These are phyloP conservation scores for Platanthera guangdongensis DNA, from an alignment of 106 monocot genomes.

Conservation along the genomic window DNA sequence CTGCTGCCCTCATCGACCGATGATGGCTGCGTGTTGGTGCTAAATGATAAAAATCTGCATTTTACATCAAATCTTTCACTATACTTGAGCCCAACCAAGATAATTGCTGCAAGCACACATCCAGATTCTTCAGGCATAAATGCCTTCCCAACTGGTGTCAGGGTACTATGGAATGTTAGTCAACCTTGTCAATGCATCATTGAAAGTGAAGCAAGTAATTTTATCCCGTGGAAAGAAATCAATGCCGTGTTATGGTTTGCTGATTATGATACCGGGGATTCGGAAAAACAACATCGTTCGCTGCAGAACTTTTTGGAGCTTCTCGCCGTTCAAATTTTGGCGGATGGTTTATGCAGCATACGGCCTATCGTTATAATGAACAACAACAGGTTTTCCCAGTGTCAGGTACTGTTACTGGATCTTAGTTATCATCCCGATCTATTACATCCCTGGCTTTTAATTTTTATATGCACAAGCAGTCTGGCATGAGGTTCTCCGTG, in stretches of 20 bases:
- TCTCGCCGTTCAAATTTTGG: conserved; percentile 50
- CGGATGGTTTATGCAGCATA: conserved; percentile 22
- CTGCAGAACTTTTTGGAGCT: conserved; percentile 37
- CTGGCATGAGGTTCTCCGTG: no score
- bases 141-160: conserved; percentile 15
- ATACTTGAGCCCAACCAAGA: conserved; percentile 25
- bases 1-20: conserved; percentile 15
- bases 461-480: neutral
- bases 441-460: neutral
- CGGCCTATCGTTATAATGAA: conserved; percentile 58
- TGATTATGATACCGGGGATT: conserved; percentile 24
- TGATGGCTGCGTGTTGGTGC: conserved; percentile 30
- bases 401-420: conserved; percentile 34
- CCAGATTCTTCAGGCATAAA: conserved; percentile 17
- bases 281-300: conserved; percentile 4
- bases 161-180: conserved; percentile 23
- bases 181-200: conserved; percentile 13
- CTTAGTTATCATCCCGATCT: neutral
- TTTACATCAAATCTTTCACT: conserved; percentile 35
- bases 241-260: conserved; percentile 45
- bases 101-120: conserved; percentile 23
- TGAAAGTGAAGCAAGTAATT: conserved; percentile 13
- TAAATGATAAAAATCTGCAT: conserved; percentile 41
- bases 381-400: conserved; percentile 45
- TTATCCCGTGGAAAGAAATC: conserved; percentile 42